Evolutionary conservation across 345 rosid genomes (phyloP), one percentile per base, ranked within the genome.

Genomic region (Arabis hirsuta): DNA sequence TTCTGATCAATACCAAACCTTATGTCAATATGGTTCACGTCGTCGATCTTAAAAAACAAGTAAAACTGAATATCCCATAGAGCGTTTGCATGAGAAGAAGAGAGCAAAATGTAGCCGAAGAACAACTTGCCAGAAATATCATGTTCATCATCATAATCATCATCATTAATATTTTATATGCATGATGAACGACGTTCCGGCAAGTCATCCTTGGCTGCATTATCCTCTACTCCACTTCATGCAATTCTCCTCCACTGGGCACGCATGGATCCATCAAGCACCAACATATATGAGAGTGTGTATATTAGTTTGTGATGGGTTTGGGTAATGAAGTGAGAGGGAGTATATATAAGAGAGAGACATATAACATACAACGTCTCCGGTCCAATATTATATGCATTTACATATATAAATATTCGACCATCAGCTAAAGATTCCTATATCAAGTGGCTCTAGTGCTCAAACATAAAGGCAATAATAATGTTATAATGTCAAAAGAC

Each of bases 201-300:
- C 83, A 82, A 84, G 84, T 80, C 88, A 84, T 84, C 82, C 88
- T 84, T 84, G 88, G 88, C 88, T 84, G 80, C 81, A 83, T 68
- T 81, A 51, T 47, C 73, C 85, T 81, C 87, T 80, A 70, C 50
- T 52, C 77, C 71, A 73, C 73, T 70, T 74, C 82, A 79, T 70
- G 79, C 61, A 74, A 79, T 58, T 51, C 79, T 66, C 39, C 78
- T 62, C 73, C 69, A 11, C 12, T 60, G 75, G 69, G 42, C 26
- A 31, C 6, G 20, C 36, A 55, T 73, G 31, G 38, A 34, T 41
- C 47, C 59, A 38, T 44, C 31, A 42, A 14, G 5, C 20, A 63
- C 36, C 34, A 59, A 32, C 12, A 14, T 64, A 7, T 34, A 4
- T 43, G 50, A 1, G 26, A 46, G 39, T 38, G 42, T 38, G 41